Percentiles rank a stretch among this genome's conserved stretches.
Conservation (phyloP, 1,284 basidiomycete species). For the Heterobasidion annosum region DNA sequence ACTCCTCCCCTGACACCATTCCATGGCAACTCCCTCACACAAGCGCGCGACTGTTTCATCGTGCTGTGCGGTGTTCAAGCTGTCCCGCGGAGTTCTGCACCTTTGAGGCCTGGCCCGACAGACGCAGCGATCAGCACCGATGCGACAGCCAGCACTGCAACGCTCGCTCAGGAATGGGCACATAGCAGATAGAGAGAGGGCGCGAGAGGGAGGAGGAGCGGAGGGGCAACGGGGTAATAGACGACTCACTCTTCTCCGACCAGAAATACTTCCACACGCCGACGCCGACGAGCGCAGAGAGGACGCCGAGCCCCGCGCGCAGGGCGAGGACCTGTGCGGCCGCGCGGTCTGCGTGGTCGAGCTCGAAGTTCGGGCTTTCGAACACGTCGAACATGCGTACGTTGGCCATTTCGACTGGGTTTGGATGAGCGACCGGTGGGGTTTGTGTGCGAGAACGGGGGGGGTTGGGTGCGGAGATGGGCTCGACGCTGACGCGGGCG, state of each 20-base stretch:
- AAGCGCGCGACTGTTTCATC: background rate
- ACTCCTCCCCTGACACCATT: too few relatives aligned
- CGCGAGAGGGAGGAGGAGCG: background rate
- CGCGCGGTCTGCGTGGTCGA: constrained; percentile 5
- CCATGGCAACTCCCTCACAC: too few relatives aligned
- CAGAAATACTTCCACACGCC: constrained; percentile 9
- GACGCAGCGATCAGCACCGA: background rate
- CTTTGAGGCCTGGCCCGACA: background rate
- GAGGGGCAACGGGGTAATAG: background rate
- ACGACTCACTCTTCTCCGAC: constrained; percentile 6
- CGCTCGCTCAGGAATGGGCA: background rate
- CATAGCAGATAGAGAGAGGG: background rate
- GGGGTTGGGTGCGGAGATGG: too few relatives aligned
- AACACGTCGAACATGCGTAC: constrained; percentile 13
- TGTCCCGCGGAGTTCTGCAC: background rate
- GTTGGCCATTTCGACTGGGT: background rate
- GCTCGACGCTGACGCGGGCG: too few relatives aligned
- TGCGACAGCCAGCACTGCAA: background rate
- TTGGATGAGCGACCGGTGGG: too few relatives aligned
- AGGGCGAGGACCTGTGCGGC: constrained; percentile 3
- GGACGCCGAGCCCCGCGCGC: constrained; percentile 8
- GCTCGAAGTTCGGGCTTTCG: constrained; percentile 12
- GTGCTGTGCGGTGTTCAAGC: background rate
- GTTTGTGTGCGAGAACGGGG: too few relatives aligned
- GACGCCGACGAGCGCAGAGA: constrained; percentile 9